Evolutionary conservation across 2,329 filamentous ascomycete species (phyloP).

Genomic region (Fusarium subtropicale): DNA sequence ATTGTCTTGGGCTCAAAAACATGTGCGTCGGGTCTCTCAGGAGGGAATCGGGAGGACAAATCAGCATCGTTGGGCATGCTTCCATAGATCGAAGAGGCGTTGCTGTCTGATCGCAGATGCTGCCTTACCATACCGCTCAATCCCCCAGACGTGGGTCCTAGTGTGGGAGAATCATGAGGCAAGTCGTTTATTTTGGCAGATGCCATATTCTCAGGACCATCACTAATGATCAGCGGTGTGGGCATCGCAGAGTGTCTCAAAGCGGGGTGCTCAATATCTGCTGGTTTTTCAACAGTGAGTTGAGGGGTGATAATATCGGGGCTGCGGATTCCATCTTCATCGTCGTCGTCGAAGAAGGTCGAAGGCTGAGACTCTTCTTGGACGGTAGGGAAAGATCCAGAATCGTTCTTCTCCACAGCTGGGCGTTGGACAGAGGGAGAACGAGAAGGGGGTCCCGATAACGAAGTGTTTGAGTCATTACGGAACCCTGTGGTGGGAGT

Average conservation of each 20-base stretch:
- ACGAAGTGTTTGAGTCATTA: conserved; percentile 59
- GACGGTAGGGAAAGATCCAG: conserved; percentile 45
- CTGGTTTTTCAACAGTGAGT: conserved; percentile 59
- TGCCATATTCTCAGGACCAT: conserved; percentile 8
- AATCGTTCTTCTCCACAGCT: conserved; percentile 50
- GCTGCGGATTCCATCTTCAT: conserved; percentile 51
- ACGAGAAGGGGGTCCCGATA: conserved; percentile 56
- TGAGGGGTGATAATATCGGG: conserved; percentile 48
- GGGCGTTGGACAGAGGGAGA: conserved; percentile 60
- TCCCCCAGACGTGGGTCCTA: conserved; percentile 72
- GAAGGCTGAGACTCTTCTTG: conserved; percentile 51
- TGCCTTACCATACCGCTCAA: conserved; percentile 85
- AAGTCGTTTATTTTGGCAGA: conserved; percentile 23
- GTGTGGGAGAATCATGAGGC: conserved; percentile 77
- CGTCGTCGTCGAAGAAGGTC: conserved; percentile 60
- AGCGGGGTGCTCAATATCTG: conserved; percentile 67
- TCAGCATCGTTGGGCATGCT: conserved; percentile 54
- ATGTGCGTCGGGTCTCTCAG: conserved; percentile 50
- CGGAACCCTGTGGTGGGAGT: conserved; percentile 63
- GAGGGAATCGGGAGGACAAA: conserved; percentile 50
- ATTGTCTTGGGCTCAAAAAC: conserved; percentile 43
- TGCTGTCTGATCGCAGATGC: conserved; percentile 85
- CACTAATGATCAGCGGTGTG: conserved; percentile 56
- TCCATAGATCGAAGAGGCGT: conserved; percentile 81
- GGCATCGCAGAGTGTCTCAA: conserved; percentile 61